Evolutionary conservation across 495 filamentous ascomycete species (phyloP).

Genomic region (Xylaria palmicola): DNA sequence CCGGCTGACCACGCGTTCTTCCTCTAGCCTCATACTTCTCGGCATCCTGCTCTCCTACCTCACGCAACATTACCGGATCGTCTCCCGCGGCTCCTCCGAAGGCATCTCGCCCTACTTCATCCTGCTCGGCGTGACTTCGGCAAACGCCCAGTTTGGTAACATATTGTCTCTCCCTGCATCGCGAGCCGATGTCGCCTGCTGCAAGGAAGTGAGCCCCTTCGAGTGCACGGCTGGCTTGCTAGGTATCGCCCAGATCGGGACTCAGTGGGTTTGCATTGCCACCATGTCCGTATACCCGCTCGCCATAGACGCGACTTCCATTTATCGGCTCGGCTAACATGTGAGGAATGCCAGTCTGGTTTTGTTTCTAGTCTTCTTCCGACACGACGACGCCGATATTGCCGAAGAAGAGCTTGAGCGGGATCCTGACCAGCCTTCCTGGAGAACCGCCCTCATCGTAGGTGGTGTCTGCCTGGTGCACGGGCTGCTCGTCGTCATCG

Average conservation of each 20-base stretch:
- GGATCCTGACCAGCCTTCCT: slow-evolving; percentile 53
- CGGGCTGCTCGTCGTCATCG: slow-evolving; percentile 63
- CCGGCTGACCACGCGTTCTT: slow-evolving; percentile 3
- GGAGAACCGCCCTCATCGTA: slow-evolving; percentile 72
- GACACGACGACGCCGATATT: slow-evolving; percentile 58
- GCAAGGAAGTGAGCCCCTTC: slow-evolving; percentile 71
- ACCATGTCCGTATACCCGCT: slow-evolving; percentile 65
- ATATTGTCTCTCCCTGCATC: slow-evolving; percentile 81
- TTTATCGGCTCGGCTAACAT: neutral
- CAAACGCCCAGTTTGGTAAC: slow-evolving; percentile 84
- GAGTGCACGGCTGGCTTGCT: slow-evolving; percentile 82
- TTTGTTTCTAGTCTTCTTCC: slow-evolving; percentile 82
- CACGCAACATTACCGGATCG: slow-evolving; percentile 91
- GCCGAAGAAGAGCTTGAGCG: slow-evolving; percentile 40
- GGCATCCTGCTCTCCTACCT: slow-evolving; percentile 93
- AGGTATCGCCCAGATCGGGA: slow-evolving; percentile 84
- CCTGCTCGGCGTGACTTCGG: slow-evolving; percentile 84
- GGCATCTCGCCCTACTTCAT: slow-evolving; percentile 94
- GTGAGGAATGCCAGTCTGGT: slow-evolving; percentile 58
- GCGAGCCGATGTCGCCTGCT: slow-evolving; percentile 77
- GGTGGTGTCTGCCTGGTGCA: slow-evolving; percentile 69
- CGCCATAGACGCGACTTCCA: neutral
- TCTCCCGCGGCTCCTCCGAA: slow-evolving; percentile 81
- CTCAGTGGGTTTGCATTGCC: slow-evolving; percentile 89
- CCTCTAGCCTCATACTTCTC: slow-evolving; percentile 71